Conservation (phyloP, 176 grass and related monocot species). For the Oryza australiensis region DNA sequence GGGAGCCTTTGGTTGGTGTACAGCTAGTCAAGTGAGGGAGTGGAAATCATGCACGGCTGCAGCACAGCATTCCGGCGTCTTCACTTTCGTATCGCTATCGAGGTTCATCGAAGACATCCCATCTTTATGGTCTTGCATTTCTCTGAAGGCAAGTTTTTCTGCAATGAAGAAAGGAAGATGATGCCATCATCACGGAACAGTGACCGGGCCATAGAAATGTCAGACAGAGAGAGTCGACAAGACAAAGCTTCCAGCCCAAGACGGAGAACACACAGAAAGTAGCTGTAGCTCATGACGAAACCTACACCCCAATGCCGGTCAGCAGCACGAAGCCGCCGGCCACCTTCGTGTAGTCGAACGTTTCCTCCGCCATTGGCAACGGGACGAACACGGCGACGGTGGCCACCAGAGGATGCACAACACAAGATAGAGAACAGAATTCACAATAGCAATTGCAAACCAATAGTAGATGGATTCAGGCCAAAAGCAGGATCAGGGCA, state of each 20-base stretch:
- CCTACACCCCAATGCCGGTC: constrained; percentile 44
- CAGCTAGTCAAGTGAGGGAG: not conserved
- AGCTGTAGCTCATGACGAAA: not conserved
- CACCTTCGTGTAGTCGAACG: constrained; percentile 69
- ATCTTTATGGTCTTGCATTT: not conserved
- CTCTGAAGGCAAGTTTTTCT: not conserved
- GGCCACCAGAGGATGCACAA: constrained; percentile 28
- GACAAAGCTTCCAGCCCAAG: not conserved
- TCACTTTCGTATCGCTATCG: not conserved
- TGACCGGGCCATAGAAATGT: not conserved
- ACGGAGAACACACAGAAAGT: not conserved
- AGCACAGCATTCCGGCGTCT: not conserved
- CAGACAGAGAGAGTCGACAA: not conserved
- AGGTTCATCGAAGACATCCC: not conserved
- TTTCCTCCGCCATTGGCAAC: constrained; percentile 51
- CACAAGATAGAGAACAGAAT: not conserved
- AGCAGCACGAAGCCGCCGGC: constrained; percentile 49
- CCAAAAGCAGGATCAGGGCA: not conserved
- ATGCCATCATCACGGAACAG: not conserved
- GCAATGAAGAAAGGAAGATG: not conserved
- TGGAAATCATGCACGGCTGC: not conserved
- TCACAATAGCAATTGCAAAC: not conserved
- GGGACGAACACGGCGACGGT: constrained; percentile 72
- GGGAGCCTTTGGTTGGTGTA: not conserved
- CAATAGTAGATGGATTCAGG: not conserved